Evolutionary conservation across 1,139 yeast genomes (phyloP).

Genomic region (Debaryomyces nepalensis): DNA sequence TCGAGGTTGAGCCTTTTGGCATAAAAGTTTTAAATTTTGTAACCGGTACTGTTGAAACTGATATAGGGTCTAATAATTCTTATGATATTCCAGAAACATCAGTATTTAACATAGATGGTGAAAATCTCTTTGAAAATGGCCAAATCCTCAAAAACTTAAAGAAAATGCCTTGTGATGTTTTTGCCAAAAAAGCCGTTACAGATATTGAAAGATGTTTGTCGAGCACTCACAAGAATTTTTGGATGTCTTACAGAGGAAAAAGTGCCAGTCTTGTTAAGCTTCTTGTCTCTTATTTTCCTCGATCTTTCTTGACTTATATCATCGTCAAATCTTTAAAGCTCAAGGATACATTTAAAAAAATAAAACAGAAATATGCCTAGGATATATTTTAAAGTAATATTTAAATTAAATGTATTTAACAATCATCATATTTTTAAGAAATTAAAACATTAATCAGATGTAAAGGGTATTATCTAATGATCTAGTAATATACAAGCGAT

Average conservation of each 20-base stretch:
- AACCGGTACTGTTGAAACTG: slow-evolving; percentile 15
- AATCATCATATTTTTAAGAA: no score
- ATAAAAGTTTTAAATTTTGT: slow-evolving; percentile 14
- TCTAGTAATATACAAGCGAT: no score
- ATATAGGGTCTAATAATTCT: background rate
- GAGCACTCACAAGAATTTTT: background rate
- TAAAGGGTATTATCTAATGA: no score
- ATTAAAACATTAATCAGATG: no score
- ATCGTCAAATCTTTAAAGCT: background rate
- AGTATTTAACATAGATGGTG: background rate
- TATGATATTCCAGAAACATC: slow-evolving; percentile 1
- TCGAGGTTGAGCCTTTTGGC: slow-evolving; percentile 44
- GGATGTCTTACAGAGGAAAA: slow-evolving; percentile 4
- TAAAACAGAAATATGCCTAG: slow-evolving; percentile 1
- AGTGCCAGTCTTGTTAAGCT: slow-evolving; percentile 3
- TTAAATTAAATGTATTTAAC: no score
- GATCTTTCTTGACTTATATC: background rate
- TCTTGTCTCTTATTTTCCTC: slow-evolving; percentile 3
- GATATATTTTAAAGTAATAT: no score
- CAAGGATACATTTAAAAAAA: background rate
- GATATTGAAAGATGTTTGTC: slow-evolving; percentile 5
- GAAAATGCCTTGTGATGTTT: background rate
- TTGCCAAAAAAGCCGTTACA: slow-evolving; percentile 3
- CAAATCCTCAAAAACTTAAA: background rate
- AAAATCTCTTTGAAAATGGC: background rate